Percentiles rank a stretch among this genome's conserved stretches.
phyloP scores from a whole-genome alignment of 1,139 yeast genomes.

The Pichia sp. region DNA sequence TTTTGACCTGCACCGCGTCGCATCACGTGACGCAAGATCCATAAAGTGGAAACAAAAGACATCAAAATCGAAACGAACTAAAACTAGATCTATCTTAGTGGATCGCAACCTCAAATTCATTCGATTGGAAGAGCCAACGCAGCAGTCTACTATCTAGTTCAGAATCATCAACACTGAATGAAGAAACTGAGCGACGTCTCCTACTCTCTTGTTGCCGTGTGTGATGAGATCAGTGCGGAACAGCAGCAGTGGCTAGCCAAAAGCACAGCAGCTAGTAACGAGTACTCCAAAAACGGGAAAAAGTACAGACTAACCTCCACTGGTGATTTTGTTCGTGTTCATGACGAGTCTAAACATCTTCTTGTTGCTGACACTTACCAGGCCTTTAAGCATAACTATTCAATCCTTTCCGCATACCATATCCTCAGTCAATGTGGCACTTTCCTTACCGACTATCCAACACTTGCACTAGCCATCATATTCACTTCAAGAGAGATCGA shows the following conservation, averaged over 20 bases:
- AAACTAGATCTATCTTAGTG: no score
- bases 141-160: no score
- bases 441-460: constrained; percentile 33
- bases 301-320: constrained; percentile 42
- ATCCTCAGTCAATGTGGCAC: constrained; percentile 35
- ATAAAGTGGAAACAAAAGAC: no score
- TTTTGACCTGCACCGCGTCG: no score
- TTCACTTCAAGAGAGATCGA: constrained; percentile 47
- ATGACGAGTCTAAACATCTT: constrained; percentile 46
- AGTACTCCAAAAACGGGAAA: constrained; percentile 44
- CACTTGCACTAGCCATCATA: constrained; percentile 42
- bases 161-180: no score
- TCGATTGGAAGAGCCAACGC: no score
- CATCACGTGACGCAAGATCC: no score
- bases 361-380: constrained; percentile 35
- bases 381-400: constrained; percentile 30
- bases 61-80: no score
- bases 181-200: constrained; percentile 23
- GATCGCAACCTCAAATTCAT: no score
- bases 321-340: constrained; percentile 42
- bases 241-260: constrained; percentile 22
- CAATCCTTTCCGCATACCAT: constrained; percentile 39
- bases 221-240: constrained; percentile 22
- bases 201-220: constrained; percentile 21
- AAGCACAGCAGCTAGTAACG: constrained; percentile 19